Evolutionary conservation across 1,139 yeast genomes (phyloP), one percentile per base, ranked within the genome.

Genomic region (Geotrichum aggregatum): DNA sequence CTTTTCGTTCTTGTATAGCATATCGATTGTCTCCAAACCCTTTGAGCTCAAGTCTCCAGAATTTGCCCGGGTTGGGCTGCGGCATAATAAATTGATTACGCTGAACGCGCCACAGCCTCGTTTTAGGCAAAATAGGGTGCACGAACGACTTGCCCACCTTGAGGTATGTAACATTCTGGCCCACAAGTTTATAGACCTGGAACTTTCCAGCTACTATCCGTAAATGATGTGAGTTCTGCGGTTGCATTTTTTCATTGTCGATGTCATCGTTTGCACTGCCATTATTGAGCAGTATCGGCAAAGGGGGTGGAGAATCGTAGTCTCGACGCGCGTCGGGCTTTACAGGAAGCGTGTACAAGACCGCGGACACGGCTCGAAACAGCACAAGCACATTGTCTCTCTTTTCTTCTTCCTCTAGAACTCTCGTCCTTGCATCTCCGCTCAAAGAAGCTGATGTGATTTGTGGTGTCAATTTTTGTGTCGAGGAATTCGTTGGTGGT

Each of bases 21-120:
- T n/a, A n/a, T n/a, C n/a, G n/a, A n/a, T n/a, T 22, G 8, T 2
- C 40, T 7, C 24, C 44, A 28, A 48, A 13, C 14, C 38, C 44
- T 7, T 19, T 21, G 7, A 83, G 63, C 34, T 74, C 74, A 2
- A 84, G 76, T 55, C 80, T 76, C 91, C 91, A 84, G 65, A 81
- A 84, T 58, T 88, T 69, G 55, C 82, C 84, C 0, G 91, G 91
- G 58, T 83, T 83, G 10, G 80, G 79, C 59, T 84, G 72, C 1
- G 89, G 86, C 34, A 84, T 63, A 1, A 84, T 73, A 60, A 83
- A 83, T 55, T 80, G 82, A 57, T 75, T 74, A 47, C 65, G 61
- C 28, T 71, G 73, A 1, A 80, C 75, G 56, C 86, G 72, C 52
- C 84, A 69, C 1, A 84, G 71, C 60, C 81, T 78, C 48, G 80